Conservation (phyloP, 345 rosid species). For the Streptanthus diversifolius region DNA sequence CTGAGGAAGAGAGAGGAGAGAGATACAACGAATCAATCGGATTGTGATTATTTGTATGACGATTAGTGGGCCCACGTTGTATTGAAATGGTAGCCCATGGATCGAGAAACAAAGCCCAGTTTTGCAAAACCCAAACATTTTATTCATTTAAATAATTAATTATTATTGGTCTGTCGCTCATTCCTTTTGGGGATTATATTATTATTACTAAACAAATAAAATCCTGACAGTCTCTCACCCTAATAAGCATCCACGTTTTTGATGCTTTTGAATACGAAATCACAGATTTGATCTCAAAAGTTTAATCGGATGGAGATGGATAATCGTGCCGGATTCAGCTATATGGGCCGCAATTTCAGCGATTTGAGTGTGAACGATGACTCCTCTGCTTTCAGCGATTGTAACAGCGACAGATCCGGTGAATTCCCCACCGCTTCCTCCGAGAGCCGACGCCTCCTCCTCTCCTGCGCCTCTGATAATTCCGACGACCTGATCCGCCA, state of each 20-base stretch:
- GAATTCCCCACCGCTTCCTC: slow-evolving; percentile 67
- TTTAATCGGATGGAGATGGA: slow-evolving; percentile 43
- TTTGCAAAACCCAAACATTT: too few species aligned
- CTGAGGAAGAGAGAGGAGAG: neutral
- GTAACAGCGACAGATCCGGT: slow-evolving; percentile 96
- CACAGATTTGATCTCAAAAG: neutral
- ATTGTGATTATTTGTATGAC: slow-evolving; percentile 10
- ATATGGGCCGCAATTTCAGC: slow-evolving; percentile 45
- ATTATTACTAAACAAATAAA: slow-evolving; percentile 17
- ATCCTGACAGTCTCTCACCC: slow-evolving; percentile 28
- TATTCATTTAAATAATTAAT: too few species aligned
- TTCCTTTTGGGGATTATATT: slow-evolving; percentile 3
- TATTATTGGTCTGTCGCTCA: slow-evolving; percentile 11
- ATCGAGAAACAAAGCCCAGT: too few species aligned
- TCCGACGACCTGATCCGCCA: slow-evolving; percentile 68
- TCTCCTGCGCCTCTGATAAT: slow-evolving; percentile 63
- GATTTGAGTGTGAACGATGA: slow-evolving; percentile 41
- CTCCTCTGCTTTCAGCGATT: slow-evolving; percentile 84
- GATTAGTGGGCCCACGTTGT: slow-evolving; percentile 2
- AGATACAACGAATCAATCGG: neutral
- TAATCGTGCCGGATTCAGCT: slow-evolving; percentile 31
- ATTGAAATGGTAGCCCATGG: neutral
- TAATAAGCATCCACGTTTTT: slow-evolving; percentile 20
- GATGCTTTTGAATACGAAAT: neutral
- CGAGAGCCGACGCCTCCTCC: slow-evolving; percentile 56